phyloP scores from a whole-genome alignment of 2,329 filamentous ascomycete species.

The Botrytis fragariae region DNA sequence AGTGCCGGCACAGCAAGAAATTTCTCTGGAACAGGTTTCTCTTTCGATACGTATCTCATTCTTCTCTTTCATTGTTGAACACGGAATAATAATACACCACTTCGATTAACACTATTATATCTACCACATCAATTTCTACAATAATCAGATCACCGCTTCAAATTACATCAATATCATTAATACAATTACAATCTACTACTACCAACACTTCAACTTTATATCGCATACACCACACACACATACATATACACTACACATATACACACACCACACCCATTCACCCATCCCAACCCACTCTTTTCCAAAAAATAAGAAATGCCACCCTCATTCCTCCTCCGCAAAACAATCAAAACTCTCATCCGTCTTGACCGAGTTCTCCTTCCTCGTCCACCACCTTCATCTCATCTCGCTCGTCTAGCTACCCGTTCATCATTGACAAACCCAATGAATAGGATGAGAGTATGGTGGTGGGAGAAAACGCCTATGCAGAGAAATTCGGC shows the following conservation, averaged over 20 bases:
- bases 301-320: background rate
- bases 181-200: background rate
- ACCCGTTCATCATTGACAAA: background rate
- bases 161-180: background rate
- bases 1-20: background rate
- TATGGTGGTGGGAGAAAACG: background rate
- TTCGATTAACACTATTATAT: background rate
- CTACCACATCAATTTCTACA: background rate
- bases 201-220: background rate
- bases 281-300: background rate
- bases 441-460: background rate
- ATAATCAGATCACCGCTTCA: background rate
- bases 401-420: background rate
- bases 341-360: background rate
- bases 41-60: background rate
- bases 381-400: background rate
- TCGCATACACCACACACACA: background rate
- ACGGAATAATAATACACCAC: background rate
- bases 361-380: background rate
- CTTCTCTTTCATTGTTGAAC: background rate
- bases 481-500: background rate
- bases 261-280: background rate
- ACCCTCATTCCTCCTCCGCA: background rate
- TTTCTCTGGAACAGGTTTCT: background rate
- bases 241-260: background rate